Evolutionary conservation across 495 filamentous ascomycete species (phyloP).

Genomic region (Aspergillus saccharolyticus): DNA sequence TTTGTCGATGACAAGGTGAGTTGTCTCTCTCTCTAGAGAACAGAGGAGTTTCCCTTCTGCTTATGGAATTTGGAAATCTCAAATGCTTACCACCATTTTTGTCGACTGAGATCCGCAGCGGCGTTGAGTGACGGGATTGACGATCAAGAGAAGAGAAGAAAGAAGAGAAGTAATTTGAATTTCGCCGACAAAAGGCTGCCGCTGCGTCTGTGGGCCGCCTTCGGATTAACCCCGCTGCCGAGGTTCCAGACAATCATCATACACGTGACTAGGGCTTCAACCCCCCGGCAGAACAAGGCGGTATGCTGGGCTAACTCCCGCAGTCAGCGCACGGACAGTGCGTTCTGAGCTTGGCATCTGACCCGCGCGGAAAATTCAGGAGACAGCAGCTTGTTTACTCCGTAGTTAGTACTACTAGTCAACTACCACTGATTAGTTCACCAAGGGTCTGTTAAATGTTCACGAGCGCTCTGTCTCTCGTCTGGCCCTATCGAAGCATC

Average conservation of each 20-base stretch:
- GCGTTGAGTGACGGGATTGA: slow-evolving; percentile 40
- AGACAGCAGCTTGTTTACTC: too few species aligned
- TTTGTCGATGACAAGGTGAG: background rate
- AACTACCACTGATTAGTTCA: too few species aligned
- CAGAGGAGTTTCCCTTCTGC: slow-evolving; percentile 13
- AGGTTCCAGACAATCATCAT: background rate
- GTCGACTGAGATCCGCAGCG: slow-evolving; percentile 44
- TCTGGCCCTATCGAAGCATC: too few species aligned
- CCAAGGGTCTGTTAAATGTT: too few species aligned
- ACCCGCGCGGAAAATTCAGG: too few species aligned
- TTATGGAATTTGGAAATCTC: slow-evolving; percentile 18
- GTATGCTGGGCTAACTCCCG: background rate
- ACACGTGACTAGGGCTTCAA: slow-evolving; percentile 23
- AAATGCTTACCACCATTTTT: slow-evolving; percentile 46
- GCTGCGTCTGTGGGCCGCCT: slow-evolving; percentile 35
- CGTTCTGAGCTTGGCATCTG: too few species aligned
- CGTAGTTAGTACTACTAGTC: too few species aligned
- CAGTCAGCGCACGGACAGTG: too few species aligned
- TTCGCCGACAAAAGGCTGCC: slow-evolving; percentile 19
- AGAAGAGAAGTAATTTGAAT: slow-evolving; percentile 20
- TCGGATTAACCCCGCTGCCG: slow-evolving; percentile 22
- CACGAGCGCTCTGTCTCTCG: too few species aligned
- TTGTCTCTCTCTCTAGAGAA: slow-evolving; percentile 23
- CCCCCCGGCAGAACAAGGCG: slow-evolving; percentile 7
- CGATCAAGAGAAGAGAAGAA: slow-evolving; percentile 28